Percentiles rank a stretch among this genome's conserved stretches.
phyloP scores from a whole-genome alignment of 2,329 filamentous ascomycete genomes.

The Hypomyces perniciosus region DNA sequence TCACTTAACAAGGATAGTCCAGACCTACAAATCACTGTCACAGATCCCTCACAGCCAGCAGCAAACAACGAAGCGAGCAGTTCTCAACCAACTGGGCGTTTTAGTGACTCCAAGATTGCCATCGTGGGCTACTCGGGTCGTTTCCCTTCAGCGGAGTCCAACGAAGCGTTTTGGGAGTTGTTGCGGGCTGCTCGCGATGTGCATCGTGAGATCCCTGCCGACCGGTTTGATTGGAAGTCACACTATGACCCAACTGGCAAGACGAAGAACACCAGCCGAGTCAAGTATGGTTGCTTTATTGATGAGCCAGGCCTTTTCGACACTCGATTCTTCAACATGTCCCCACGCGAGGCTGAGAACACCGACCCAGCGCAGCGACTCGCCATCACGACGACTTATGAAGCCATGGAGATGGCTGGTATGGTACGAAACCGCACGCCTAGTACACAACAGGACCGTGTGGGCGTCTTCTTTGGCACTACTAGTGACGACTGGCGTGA shows the following conservation, averaged over 20 bases:
- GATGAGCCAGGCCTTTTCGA: constrained; percentile 70
- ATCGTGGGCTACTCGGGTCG: too few relatives aligned
- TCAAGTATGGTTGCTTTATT: constrained; percentile 64
- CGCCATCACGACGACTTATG: constrained; percentile 68
- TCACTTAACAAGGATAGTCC: too few relatives aligned
- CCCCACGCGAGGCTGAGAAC: constrained; percentile 67
- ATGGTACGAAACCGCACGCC: constrained; percentile 11
- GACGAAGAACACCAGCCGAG: constrained; percentile 61
- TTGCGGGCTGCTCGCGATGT: constrained; percentile 62
- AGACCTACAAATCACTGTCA: too few relatives aligned
- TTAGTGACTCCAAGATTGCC: too few relatives aligned
- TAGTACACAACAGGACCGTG: constrained; percentile 49
- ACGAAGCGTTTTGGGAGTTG: constrained; percentile 55
- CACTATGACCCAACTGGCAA: constrained; percentile 64
- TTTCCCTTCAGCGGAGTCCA: too few relatives aligned
- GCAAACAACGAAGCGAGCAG: too few relatives aligned
- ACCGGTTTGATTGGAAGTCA: constrained; percentile 61
- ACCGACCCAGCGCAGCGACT: constrained; percentile 72
- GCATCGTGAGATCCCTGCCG: constrained; percentile 54
- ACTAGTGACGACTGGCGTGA: constrained; percentile 76
- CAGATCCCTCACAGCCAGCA: too few relatives aligned
- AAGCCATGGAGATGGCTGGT: constrained; percentile 59
- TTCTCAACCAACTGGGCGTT: too few relatives aligned
- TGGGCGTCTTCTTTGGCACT: constrained; percentile 71
- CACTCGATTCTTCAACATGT: constrained; percentile 77